These are phyloP conservation scores for Blastobotrys persicus DNA, from an alignment of 1,139 yeast species.

Conservation along the genomic window DNA sequence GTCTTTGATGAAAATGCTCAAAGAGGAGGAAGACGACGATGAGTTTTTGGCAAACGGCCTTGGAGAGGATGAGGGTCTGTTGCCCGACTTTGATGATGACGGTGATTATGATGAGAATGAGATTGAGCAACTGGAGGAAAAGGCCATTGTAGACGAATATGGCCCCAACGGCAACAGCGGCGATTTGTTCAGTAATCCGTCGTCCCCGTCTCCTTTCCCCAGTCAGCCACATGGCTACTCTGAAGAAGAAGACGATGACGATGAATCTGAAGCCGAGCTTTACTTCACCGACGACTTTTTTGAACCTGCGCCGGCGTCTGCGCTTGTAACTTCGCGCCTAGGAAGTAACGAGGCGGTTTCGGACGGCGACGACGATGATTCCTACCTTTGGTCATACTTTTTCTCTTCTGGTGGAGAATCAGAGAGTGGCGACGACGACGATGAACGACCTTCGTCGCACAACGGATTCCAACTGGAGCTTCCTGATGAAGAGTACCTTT, in stretches of 20 bases:
- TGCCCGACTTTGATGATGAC: conserved; percentile 33
- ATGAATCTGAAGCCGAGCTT: conserved; percentile 29
- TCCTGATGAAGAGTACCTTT: conserved; percentile 32
- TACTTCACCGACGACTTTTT: conserved; percentile 34
- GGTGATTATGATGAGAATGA: conserved; percentile 28
- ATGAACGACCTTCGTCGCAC: conserved; percentile 13
- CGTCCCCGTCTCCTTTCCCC: conserved; percentile 22
- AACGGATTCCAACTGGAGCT: conserved; percentile 6
- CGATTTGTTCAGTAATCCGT: conserved; percentile 25
- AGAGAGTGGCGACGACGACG: conserved; percentile 26
- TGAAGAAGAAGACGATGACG: conserved; percentile 40
- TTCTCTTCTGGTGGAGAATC: conserved; percentile 38
- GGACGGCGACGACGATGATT: conserved; percentile 34
- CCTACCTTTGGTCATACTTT: conserved; percentile 42
- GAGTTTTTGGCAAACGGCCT: conserved; percentile 19
- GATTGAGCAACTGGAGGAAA: conserved; percentile 40
- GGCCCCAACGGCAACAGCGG: conserved; percentile 18
- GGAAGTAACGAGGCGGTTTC: conserved; percentile 14
- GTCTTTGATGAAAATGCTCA: conserved; percentile 26
- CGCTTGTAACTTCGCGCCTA: conserved; percentile 16
- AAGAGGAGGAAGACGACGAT: conserved; percentile 24
- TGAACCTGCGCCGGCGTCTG: conserved; percentile 27
- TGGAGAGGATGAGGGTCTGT: conserved; percentile 20
- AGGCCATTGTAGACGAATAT: conserved; percentile 38
- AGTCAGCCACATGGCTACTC: conserved; percentile 30